A percentile compares a stretch with the other conserved stretches of the same genome.
Evolutionary conservation across 2,329 filamentous ascomycete genomes (phyloP).

Genomic region (Ascochyta viciae-villosae): DNA sequence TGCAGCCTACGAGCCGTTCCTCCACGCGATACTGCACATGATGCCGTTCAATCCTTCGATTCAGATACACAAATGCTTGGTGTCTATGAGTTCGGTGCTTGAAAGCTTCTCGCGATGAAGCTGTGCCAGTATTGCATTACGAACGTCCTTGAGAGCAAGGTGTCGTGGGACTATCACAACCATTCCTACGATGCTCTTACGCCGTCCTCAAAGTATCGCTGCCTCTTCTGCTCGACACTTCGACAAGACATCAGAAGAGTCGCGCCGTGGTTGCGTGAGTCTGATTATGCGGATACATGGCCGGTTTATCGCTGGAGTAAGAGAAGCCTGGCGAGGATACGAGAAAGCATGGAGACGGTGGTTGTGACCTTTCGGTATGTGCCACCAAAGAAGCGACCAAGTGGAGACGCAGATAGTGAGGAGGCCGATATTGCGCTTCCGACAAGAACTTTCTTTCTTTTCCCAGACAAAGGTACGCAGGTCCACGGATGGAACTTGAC

Average conservation of each 20-base stretch:
- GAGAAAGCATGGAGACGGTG: constrained; percentile 25
- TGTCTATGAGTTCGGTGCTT: background rate
- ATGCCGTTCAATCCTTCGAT: background rate
- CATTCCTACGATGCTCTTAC: constrained; percentile 8
- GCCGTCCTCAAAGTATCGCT: constrained; percentile 7
- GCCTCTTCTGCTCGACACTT: constrained; percentile 25
- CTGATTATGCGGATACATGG: constrained; percentile 6
- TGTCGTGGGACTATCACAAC: constrained; percentile 16
- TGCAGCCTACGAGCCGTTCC: background rate
- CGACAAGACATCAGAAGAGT: constrained; percentile 17
- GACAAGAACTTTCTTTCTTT: constrained; percentile 27
- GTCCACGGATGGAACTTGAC: no score
- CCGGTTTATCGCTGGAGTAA: constrained; percentile 31
- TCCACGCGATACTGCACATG: background rate
- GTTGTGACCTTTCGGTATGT: constrained; percentile 28
- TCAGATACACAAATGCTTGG: no score
- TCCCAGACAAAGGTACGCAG: constrained; percentile 20
- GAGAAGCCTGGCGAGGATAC: constrained; percentile 21
- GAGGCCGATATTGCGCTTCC: constrained; percentile 5
- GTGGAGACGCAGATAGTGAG: background rate
- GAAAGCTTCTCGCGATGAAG: constrained; percentile 1
- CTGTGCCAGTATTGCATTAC: constrained; percentile 13
- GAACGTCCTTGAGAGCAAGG: constrained; percentile 8
- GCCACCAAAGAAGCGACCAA: constrained; percentile 4
- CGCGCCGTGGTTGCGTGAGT: constrained; percentile 15